These are phyloP conservation scores for Pneumocystis wakefieldiae DNA, from an alignment of 1,139 yeast species.

Conservation along the genomic window DNA sequence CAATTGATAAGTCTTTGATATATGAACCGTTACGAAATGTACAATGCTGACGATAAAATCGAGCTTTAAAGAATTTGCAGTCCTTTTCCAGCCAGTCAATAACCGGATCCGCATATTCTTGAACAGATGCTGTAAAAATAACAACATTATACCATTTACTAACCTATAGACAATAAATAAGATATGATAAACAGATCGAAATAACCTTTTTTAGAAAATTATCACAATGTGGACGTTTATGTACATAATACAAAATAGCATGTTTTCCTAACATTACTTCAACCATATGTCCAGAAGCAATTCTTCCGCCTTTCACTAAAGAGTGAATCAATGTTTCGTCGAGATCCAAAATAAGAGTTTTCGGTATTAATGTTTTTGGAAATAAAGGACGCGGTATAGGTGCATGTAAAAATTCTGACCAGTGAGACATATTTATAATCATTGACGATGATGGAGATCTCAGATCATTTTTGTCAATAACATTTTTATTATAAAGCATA, in stretches of 20 bases:
- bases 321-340: conserved; percentile 94
- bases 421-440: neutral
- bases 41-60: conserved; percentile 73
- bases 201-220: conserved; percentile 61
- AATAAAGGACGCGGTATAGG: neutral
- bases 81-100: conserved; percentile 70
- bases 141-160: conserved; percentile 66
- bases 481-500: neutral
- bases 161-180: neutral
- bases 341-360: conserved; percentile 69
- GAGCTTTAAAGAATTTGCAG: conserved; percentile 35
- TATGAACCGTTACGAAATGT: conserved; percentile 66
- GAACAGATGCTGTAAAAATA: conserved; percentile 84
- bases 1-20: conserved; percentile 60
- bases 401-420: neutral
- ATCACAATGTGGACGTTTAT: conserved; percentile 85
- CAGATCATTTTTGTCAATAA: neutral
- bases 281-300: conserved; percentile 54
- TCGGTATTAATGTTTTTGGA: conserved; percentile 26
- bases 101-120: conserved; percentile 93
- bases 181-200: conserved; percentile 20
- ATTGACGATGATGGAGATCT: neutral
- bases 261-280: conserved; percentile 57
- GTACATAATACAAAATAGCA: conserved; percentile 75
- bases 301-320: conserved; percentile 48